Conservation (phyloP, 2,329 filamentous ascomycete genomes). For the Claviceps arundinis region DNA sequence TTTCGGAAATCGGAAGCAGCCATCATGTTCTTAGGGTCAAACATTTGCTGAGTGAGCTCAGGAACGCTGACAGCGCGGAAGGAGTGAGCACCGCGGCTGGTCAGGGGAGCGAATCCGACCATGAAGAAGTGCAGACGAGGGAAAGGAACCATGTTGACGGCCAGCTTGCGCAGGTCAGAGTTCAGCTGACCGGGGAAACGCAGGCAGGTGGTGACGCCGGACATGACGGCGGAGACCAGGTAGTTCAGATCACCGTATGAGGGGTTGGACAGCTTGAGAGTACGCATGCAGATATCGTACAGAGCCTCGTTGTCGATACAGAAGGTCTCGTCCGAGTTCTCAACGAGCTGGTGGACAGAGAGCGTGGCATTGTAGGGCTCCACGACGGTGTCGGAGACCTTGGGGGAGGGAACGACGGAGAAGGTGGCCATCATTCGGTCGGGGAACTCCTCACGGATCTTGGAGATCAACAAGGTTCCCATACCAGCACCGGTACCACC, state of each 20-base stretch:
- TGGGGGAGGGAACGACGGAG: slow-evolving; percentile 94
- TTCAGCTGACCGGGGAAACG: slow-evolving; percentile 99
- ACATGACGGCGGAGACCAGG: slow-evolving; percentile 98
- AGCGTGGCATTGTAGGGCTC: slow-evolving; percentile 99
- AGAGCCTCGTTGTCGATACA: slow-evolving; percentile 99
- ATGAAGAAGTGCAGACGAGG: slow-evolving; percentile 99
- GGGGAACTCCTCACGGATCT: slow-evolving; percentile 99
- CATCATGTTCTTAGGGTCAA: slow-evolving; percentile 99
- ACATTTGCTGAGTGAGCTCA: slow-evolving; percentile 99
- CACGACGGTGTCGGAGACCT: slow-evolving; percentile 98
- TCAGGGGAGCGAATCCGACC: slow-evolving; percentile 98
- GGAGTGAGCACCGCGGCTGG: slow-evolving; percentile 67
- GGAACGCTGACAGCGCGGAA: slow-evolving; percentile 97
- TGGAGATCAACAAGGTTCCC: slow-evolving; percentile 97
- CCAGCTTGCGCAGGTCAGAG: slow-evolving; percentile 97
- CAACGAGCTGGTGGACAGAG: slow-evolving; percentile 96
- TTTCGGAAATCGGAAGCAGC: slow-evolving; percentile 99
- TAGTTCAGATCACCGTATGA: slow-evolving; percentile 99
- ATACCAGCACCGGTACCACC: slow-evolving; percentile 99
- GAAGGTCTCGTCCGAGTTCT: slow-evolving; percentile 99
- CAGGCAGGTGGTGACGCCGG: slow-evolving; percentile 92
- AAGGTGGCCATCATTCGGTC: slow-evolving; percentile 99
- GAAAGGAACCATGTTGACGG: slow-evolving; percentile 99
- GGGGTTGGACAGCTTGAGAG: slow-evolving; percentile 95
- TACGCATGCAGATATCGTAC: slow-evolving; percentile 99